Evolutionary conservation across 352 stramenopile genomes (phyloP), one percentile per base, ranked within the genome.

Genomic region (Pythium aristosporum): DNA sequence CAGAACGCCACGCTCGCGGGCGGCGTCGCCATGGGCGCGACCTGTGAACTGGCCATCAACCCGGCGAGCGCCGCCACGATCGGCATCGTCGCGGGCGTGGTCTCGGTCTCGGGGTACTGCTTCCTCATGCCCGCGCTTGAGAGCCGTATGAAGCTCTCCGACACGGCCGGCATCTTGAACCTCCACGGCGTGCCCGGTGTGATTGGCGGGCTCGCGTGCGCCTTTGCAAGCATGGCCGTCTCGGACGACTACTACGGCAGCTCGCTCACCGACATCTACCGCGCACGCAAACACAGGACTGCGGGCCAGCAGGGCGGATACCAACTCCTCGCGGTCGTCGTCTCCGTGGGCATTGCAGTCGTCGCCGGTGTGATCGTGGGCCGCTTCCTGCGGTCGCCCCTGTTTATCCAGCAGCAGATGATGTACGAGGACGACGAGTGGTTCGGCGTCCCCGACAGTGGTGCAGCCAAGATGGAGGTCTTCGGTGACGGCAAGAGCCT

Each of bases 1-100:
- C 79, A 89, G 39, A 96, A 96, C 59, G 86, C 88, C 16, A 95
- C 86, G 13, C 73, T 96, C 10, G 88, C 88, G 0, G 88, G 88
- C 11, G 88, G 86, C 30, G 88, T 96, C 20, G 82, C 88, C 12
- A 89, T 94, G 77, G 88, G 88, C 7, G 76, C 74, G 11, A 71
- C 83, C 11, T 91, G 82, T 47, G 82, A 91, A 58, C 71, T 96
- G 6, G 72, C 75, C 2, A 79, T 95, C 62, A 82, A 77, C 65
- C 86, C 86, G 16, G 82, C 72, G 2, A 85, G 69, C 10, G 53
- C 57, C 16, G 63, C 74, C n/a, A 42, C n/a, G 2, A 68, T 71
- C 60, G 68, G 81, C n/a, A 53, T 86, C 1, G 66, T 88, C 32
- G 79, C 82, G 10, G 81, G 81, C 0, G 48, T 76, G 0, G 64